Conservation (phyloP, 1,284 basidiomycete species). For the Trichosporon faecale region DNA sequence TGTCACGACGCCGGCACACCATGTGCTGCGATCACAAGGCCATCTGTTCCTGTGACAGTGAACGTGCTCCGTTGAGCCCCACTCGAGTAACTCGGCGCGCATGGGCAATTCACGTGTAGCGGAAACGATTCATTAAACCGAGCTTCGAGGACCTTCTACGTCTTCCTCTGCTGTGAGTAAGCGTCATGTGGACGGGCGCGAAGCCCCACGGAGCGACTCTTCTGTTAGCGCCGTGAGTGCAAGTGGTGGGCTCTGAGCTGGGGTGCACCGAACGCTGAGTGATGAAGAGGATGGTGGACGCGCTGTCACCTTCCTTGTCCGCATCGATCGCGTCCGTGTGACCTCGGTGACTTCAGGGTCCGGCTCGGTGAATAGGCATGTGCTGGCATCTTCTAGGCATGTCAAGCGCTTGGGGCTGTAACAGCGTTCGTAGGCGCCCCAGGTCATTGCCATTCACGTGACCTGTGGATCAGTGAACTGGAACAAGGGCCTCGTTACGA, state of each 20-base stretch:
- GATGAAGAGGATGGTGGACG: not conserved
- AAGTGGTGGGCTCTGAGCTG: not conserved
- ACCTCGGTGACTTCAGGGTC: not conserved
- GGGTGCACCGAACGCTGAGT: not conserved
- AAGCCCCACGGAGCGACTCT: not conserved
- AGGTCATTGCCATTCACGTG: not conserved
- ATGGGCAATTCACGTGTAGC: too few species aligned
- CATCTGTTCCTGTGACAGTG: too few species aligned
- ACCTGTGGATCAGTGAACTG: not conserved
- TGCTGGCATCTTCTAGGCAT: not conserved
- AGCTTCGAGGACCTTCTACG: too few species aligned
- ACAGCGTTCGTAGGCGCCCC: not conserved
- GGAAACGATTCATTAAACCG: too few species aligned
- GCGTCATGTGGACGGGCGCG: too few species aligned
- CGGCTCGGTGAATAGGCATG: not conserved
- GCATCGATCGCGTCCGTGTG: not conserved
- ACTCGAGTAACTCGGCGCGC: too few species aligned
- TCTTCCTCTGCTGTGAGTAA: too few species aligned
- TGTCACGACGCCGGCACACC: too few species aligned
- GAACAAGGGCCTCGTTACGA: not conserved
- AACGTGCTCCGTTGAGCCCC: too few species aligned
- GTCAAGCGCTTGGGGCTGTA: not conserved
- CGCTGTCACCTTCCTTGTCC: not conserved
- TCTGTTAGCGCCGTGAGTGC: not conserved
- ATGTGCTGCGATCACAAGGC: too few species aligned